Percentiles rank a stretch among this genome's conserved stretches.
These are phyloP conservation scores for Aphanomyces stellatus DNA, from an alignment of 352 stramenopile species.

Conservation along the genomic window DNA sequence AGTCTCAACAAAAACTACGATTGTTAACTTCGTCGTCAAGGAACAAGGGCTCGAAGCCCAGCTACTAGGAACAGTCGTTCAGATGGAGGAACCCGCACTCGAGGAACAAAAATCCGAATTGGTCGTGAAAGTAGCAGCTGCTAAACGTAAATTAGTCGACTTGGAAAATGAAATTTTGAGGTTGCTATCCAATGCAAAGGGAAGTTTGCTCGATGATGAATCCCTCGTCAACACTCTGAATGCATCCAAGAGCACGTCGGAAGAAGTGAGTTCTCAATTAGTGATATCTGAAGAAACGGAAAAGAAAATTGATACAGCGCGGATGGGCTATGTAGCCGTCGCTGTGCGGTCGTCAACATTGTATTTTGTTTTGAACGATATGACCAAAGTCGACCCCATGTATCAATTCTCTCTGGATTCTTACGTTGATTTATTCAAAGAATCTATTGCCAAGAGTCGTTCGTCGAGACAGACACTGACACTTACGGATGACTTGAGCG, in stretches of 20 bases:
- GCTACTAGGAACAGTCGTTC: conserved; percentile 90
- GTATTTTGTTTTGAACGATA: conserved; percentile 95
- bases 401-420: conserved; percentile 96
- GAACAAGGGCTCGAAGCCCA: conserved; percentile 92
- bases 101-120: conserved; percentile 93
- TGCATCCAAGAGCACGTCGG: conserved; percentile 90
- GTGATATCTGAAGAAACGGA: conserved; percentile 92
- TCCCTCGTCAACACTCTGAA: conserved; percentile 93
- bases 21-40: conserved; percentile 96
- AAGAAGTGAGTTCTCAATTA: conserved; percentile 91
- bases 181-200: conserved; percentile 85
- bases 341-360: conserved; percentile 90
- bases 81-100: conserved; percentile 89
- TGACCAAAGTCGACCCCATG: conserved; percentile 94
- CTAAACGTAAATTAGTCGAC: conserved; percentile 93
- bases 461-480: conserved; percentile 72
- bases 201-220: conserved; percentile 91
- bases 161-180: conserved; percentile 94
- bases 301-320: conserved; percentile 91
- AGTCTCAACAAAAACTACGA: conserved; percentile 93
- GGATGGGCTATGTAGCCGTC: conserved; percentile 90
- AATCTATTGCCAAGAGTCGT: conserved; percentile 85
- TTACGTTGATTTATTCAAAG: conserved; percentile 92
- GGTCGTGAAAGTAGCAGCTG: conserved; percentile 83
- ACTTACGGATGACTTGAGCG: conserved; percentile 73